Percentiles rank a stretch among this genome's conserved stretches.
phyloP scores from a whole-genome alignment of 2,329 filamentous ascomycete species.

The Scopulariopsis brevicaulis region DNA sequence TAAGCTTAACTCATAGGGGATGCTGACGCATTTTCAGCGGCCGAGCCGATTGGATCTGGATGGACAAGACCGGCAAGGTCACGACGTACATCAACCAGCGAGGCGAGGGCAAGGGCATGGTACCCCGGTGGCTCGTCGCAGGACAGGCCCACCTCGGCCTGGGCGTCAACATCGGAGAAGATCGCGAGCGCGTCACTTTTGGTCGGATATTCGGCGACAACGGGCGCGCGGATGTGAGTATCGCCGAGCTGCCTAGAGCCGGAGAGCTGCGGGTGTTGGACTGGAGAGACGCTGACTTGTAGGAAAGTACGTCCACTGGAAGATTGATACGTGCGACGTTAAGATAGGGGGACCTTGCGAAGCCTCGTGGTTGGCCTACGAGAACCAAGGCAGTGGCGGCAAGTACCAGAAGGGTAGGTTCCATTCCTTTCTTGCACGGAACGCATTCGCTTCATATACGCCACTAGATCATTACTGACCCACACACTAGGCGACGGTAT shows the following conservation, averaged over 20 bases:
- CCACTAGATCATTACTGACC: no score
- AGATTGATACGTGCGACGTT: background rate
- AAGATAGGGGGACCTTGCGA: background rate
- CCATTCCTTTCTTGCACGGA: no score
- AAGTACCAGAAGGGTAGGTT: conserved; percentile 3
- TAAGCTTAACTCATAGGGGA: no score
- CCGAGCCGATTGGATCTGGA: conserved; percentile 10
- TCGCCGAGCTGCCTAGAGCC: background rate
- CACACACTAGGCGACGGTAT: no score
- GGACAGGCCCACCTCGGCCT: conserved; percentile 8
- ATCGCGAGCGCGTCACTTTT: conserved; percentile 7
- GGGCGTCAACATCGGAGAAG: background rate
- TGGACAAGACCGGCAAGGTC: conserved; percentile 13
- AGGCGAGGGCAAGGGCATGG: conserved; percentile 5
- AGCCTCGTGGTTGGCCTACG: conserved; percentile 1
- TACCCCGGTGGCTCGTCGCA: conserved; percentile 6
- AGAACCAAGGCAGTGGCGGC: conserved; percentile 10
- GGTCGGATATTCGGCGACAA: conserved; percentile 9
- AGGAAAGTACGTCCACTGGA: background rate
- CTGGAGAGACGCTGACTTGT: no score
- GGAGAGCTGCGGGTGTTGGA: no score
- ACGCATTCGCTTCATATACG: no score
- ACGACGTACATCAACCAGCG: conserved; percentile 13
- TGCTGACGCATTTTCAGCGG: background rate
- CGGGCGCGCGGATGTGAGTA: background rate